phyloP scores from a whole-genome alignment of 2,329 filamentous ascomycete species.

The Microcera coccophila region DNA sequence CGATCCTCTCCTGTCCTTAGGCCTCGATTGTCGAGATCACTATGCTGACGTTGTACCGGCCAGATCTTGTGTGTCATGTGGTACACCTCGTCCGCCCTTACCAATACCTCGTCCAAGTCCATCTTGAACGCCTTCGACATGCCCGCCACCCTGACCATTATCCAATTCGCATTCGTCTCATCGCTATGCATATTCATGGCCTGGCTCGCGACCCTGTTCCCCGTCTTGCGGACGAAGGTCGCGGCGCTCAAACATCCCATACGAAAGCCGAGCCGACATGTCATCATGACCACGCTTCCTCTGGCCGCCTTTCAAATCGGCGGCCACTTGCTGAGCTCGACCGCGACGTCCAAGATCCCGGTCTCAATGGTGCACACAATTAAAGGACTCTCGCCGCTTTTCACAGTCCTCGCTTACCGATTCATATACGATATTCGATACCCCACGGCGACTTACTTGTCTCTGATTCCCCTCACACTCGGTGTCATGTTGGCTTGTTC shows the following conservation, averaged over 20 bases:
- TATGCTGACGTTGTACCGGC: conserved; percentile 27
- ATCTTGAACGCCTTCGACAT: conserved; percentile 89
- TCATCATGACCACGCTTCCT: conserved; percentile 84
- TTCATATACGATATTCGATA: conserved; percentile 86
- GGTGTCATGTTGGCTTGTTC: conserved; percentile 98
- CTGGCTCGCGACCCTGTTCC: conserved; percentile 69
- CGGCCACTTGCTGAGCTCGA: conserved; percentile 89
- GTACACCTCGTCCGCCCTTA: conserved; percentile 93
- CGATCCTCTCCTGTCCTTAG: conserved; percentile 7
- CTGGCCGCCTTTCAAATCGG: conserved; percentile 89
- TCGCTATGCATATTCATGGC: conserved; percentile 79
- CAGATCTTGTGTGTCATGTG: conserved; percentile 83
- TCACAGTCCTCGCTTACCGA: conserved; percentile 91
- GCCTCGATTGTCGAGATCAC: conserved; percentile 10
- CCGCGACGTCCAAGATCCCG: conserved; percentile 89
- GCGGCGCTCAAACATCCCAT: conserved; percentile 83
- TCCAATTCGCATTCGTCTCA: conserved; percentile 92
- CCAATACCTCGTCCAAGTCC: conserved; percentile 96
- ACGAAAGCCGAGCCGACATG: conserved; percentile 71
- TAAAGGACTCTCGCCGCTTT: conserved; percentile 91
- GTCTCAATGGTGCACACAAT: conserved; percentile 98
- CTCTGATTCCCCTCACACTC: conserved; percentile 81
- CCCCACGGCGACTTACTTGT: conserved; percentile 79
- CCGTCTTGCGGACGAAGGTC: conserved; percentile 64
- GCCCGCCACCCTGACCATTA: conserved; percentile 83